Evolutionary conservation across 495 filamentous ascomycete genomes (phyloP).

Genomic region (Cladorrhinum samala): DNA sequence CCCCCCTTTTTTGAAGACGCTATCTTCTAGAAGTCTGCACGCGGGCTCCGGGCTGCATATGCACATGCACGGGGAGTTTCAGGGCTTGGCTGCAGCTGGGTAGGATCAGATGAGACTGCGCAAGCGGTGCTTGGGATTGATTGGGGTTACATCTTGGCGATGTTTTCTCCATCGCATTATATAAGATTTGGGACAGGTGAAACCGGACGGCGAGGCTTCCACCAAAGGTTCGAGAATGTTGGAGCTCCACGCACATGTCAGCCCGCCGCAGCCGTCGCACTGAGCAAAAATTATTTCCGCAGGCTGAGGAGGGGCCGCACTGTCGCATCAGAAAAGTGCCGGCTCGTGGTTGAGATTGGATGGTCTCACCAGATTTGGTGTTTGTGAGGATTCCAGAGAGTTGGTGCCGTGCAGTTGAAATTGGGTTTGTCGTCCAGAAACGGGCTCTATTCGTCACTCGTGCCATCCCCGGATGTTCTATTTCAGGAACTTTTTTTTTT

Average conservation of each 20-base stretch:
- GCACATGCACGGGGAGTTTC: not conserved
- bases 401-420: not conserved
- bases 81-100: not conserved
- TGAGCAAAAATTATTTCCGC: not conserved
- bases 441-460: not conserved
- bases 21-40: not conserved
- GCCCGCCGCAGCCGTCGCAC: not conserved
- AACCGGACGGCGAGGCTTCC: no score
- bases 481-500: no score
- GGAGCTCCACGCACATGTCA: no score
- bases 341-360: not conserved
- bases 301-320: no score
- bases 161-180: not conserved
- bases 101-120: not conserved
- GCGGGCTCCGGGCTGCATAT: not conserved
- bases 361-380: not conserved
- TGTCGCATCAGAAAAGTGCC: not conserved
- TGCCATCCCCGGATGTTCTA: not conserved
- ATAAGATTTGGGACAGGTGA: not conserved
- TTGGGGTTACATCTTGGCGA: not conserved
- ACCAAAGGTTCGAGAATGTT: no score
- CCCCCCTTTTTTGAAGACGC: not conserved
- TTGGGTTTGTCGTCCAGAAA: not conserved
- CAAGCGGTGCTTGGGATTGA: not conserved
- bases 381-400: no score